phyloP scores from a whole-genome alignment of 2,329 filamentous ascomycete species.

The Aspergillus ochraceoroseus region DNA sequence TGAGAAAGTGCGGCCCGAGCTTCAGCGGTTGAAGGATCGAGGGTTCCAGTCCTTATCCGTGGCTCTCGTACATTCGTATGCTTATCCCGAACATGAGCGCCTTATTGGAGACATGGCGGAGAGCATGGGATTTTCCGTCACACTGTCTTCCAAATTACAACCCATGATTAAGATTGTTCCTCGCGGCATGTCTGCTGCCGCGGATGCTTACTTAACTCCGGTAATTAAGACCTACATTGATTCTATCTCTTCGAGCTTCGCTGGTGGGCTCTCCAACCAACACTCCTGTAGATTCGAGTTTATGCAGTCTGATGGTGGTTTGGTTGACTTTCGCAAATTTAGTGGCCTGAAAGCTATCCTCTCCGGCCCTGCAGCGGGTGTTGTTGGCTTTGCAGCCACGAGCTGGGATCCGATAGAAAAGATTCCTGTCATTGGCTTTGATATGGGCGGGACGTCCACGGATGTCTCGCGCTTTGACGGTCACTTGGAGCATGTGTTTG shows the following conservation, averaged over 20 bases:
- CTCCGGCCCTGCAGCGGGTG: slow-evolving; percentile 87
- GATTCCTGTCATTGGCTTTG: slow-evolving; percentile 86
- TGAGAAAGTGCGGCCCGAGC: slow-evolving; percentile 52
- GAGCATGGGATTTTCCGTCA: slow-evolving; percentile 76
- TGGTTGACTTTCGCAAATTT: slow-evolving; percentile 59
- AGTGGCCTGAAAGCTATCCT: slow-evolving; percentile 82
- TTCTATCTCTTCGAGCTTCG: slow-evolving; percentile 59
- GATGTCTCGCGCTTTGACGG: slow-evolving; percentile 84
- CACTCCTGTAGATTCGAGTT: slow-evolving; percentile 78
- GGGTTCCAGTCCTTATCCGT: slow-evolving; percentile 78
- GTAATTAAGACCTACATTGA: slow-evolving; percentile 71
- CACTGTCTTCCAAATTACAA: slow-evolving; percentile 73
- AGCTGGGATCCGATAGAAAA: slow-evolving; percentile 79
- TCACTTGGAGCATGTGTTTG: slow-evolving; percentile 87
- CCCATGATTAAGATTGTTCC: slow-evolving; percentile 80
- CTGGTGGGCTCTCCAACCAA: slow-evolving; percentile 71
- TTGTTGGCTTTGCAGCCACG: slow-evolving; percentile 87
- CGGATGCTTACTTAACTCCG: slow-evolving; percentile 74
- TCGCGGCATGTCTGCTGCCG: slow-evolving; percentile 70
- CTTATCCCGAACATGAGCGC: slow-evolving; percentile 78
- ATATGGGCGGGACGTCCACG: slow-evolving; percentile 92
- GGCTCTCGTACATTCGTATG: slow-evolving; percentile 84
- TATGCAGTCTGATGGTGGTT: slow-evolving; percentile 83
- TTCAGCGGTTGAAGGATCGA: slow-evolving; percentile 62
- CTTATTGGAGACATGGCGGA: slow-evolving; percentile 70